Evolutionary conservation across 2,329 filamentous ascomycete species (phyloP).

Genomic region (Fusarium armeniacum): DNA sequence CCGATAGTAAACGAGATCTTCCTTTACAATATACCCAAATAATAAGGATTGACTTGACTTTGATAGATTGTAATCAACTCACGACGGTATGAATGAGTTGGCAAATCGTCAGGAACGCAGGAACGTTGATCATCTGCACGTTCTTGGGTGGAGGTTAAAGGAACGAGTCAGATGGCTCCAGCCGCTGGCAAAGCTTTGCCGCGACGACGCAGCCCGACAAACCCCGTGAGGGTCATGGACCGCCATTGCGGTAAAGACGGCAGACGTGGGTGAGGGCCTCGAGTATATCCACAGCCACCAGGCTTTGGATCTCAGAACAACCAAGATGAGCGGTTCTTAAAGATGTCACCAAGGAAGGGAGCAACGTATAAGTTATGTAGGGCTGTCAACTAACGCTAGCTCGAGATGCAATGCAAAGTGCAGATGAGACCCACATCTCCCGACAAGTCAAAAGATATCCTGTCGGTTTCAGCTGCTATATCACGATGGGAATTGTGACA

Average conservation of each 20-base stretch:
- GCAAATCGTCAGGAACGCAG: not conserved
- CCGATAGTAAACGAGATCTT: not conserved
- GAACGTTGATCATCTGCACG: not conserved
- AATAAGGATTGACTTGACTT: too few relatives aligned
- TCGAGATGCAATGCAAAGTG: slow-evolving; percentile 31
- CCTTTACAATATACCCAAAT: not conserved
- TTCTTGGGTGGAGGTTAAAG: not conserved
- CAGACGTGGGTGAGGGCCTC: slow-evolving; percentile 15
- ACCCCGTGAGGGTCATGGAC: not conserved
- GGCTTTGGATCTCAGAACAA: slow-evolving; percentile 11
- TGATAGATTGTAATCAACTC: not conserved
- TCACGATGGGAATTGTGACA: slow-evolving; percentile 14
- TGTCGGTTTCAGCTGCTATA: slow-evolving; percentile 1
- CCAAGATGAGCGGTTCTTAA: slow-evolving; percentile 18
- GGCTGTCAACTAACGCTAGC: slow-evolving; percentile 25
- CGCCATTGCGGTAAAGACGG: slow-evolving; percentile 13
- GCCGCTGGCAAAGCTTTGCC: slow-evolving; percentile 16
- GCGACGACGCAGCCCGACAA: slow-evolving; percentile 6
- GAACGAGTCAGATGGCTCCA: not conserved
- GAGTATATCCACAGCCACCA: not conserved
- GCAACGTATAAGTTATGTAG: slow-evolving; percentile 28
- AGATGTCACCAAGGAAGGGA: not conserved
- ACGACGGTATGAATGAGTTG: not conserved
- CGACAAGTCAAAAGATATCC: slow-evolving; percentile 14
- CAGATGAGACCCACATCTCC: slow-evolving; percentile 26